Evolutionary conservation across 2,329 filamentous ascomycete species (phyloP), one percentile per base, ranked within the genome.

Genomic region (Pestalotiopsis sp.): DNA sequence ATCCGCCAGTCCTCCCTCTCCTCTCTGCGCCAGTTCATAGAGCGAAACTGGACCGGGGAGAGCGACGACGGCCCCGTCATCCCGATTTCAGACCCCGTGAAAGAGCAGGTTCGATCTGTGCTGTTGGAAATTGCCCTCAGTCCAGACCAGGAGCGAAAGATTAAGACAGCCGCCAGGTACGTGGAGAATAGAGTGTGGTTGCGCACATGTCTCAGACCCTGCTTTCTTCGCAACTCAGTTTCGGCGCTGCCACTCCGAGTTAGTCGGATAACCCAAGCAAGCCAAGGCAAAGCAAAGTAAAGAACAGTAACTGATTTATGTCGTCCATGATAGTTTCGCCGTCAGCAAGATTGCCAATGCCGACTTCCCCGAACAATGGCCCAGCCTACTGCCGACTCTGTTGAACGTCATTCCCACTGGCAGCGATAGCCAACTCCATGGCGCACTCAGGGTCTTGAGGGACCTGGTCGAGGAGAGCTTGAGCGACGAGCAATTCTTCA

Each of bases 331-430:
- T 64, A 91, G 89, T 79, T 90, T 87, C 73, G 88, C 92, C 4
- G 93, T 98, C 71, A 95, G 94, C 84, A 98, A 97, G 83, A 97
- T 99, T 74, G 96, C 96, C 68, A 92, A 91, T 72, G 89, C 91
- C 76, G 96, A 99, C 83, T 98, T 97, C 78, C 96, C 96, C 66
- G 94, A 98, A 70, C 88, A 95, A 76, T 99, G 96, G 96, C 94
- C 95, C n/a, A 88, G 89, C 73, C 88, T 99, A 58, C 89, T 99
- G 38, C 93, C 94, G 25, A 88, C 90, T 41, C 86, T 98, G 57
- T 88, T 99, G 70, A 88, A 88, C 58, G 86, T 95, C 64, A 93
- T 98, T 75, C 89, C 92, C 66, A 88, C 85, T 66, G 94, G 93
- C 70, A 90, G 86, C 71, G 93, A 97, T 75, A 84, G 86, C 61